phyloP scores from a whole-genome alignment of 2,329 filamentous ascomycete genomes.

The Hymenotorrendiella dingleyae region DNA sequence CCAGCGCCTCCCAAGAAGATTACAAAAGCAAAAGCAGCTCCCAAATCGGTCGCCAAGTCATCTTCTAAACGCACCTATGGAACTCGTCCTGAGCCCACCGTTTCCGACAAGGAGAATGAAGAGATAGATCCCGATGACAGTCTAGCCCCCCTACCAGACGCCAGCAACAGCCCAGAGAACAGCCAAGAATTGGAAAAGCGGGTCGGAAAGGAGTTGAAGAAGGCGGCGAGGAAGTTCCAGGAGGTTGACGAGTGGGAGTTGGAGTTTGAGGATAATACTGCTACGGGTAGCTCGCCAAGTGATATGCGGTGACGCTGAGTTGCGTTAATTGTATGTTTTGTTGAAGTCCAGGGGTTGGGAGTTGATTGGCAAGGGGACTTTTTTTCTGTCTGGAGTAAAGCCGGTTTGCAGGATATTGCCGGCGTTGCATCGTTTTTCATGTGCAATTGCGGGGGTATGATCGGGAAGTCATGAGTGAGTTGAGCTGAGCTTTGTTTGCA shows the following conservation, averaged over 20 bases:
- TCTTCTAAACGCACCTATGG: constrained; percentile 43
- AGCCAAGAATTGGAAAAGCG: constrained; percentile 35
- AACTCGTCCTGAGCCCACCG: constrained; percentile 21
- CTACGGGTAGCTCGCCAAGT: constrained; percentile 45
- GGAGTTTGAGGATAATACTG: constrained; percentile 58
- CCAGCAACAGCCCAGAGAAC: constrained; percentile 28
- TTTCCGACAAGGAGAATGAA: constrained; percentile 55
- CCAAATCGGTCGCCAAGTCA: constrained; percentile 17
- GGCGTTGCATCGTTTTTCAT: too few relatives aligned
- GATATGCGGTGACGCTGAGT: constrained; percentile 39
- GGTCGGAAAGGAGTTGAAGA: constrained; percentile 44
- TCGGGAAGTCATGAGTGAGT: too few relatives aligned
- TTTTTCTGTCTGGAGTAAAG: neutral
- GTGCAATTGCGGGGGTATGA: too few relatives aligned
- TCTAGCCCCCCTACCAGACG: constrained; percentile 38
- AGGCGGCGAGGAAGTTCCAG: constrained; percentile 56
- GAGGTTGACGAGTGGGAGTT: constrained; percentile 66
- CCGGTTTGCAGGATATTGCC: neutral
- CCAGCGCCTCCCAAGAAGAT: constrained; percentile 22
- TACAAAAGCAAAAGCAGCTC: constrained; percentile 21
- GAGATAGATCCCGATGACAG: constrained; percentile 33
- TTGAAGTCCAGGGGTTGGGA: neutral
- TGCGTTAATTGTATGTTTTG: too few relatives aligned
- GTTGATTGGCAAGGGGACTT: neutral
- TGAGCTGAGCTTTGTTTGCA: too few relatives aligned